phyloP scores from a whole-genome alignment of 139 green algal species.

The Eudorina sp. region DNA sequence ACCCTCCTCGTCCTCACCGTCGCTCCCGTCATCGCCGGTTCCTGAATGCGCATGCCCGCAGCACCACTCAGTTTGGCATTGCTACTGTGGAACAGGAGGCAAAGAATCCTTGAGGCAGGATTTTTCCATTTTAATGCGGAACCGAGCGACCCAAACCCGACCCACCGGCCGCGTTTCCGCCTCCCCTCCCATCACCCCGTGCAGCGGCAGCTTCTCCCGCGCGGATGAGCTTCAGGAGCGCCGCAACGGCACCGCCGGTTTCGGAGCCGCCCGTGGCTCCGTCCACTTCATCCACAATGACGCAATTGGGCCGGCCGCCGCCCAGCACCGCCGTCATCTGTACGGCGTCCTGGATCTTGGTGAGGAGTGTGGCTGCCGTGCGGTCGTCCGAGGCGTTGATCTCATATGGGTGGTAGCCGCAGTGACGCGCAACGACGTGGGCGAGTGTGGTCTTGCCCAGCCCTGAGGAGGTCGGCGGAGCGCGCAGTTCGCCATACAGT shows the following conservation, averaged over 20 bases:
- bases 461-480: conserved; percentile 65
- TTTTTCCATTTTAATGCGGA: no score
- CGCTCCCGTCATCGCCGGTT: not conserved
- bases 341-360: conserved; percentile 84
- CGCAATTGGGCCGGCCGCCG: conserved; percentile 83
- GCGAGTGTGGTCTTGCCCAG: conserved; percentile 98
- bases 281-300: conserved; percentile 98
- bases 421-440: conserved; percentile 93
- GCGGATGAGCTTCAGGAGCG: conserved; percentile 86
- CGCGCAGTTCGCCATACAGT: no score
- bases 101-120: no score
- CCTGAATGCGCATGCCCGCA: no score
- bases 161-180: not conserved
- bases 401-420: conserved; percentile 94
- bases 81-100: no score
- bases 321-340: conserved; percentile 64
- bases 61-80: no score
- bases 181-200: not conserved
- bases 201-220: conserved; percentile 29
- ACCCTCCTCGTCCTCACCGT: not conserved
- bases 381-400: conserved; percentile 98
- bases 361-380: conserved; percentile 71
- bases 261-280: conserved; percentile 86
- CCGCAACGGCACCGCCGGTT: conserved; percentile 81
- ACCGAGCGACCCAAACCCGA: not conserved